A percentile compares a stretch with the other conserved stretches of the same genome.
Conservation (phyloP, 768 basidiomycete species). For the Coprinellus micaceus region DNA sequence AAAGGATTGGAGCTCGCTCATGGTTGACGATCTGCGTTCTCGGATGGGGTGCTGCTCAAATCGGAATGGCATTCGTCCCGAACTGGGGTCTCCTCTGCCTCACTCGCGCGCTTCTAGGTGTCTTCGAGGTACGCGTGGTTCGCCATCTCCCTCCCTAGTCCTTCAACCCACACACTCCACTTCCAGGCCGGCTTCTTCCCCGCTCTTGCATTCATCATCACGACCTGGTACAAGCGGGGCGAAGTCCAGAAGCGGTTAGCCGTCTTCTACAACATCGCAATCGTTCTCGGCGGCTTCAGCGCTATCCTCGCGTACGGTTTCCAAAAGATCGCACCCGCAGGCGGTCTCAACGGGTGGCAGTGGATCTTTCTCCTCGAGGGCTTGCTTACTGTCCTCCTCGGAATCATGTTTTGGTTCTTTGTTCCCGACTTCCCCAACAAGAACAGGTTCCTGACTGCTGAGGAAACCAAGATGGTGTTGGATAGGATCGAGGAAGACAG, state of each 20-base stretch:
- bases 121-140: slow-evolving; percentile 35
- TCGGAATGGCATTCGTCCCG: slow-evolving; percentile 29
- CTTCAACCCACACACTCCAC: no score
- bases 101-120: slow-evolving; percentile 22
- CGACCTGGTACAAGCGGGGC: slow-evolving; percentile 40
- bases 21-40: slow-evolving; percentile 25
- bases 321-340: slow-evolving; percentile 30
- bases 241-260: slow-evolving; percentile 41
- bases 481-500: slow-evolving; percentile 35
- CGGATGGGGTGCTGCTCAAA: slow-evolving; percentile 28
- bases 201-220: slow-evolving; percentile 37
- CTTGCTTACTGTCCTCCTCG: slow-evolving; percentile 28
- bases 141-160: no score
- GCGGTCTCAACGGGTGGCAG: slow-evolving; percentile 30
- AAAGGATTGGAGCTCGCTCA: slow-evolving; percentile 25
- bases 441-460: slow-evolving; percentile 31
- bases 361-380: slow-evolving; percentile 38
- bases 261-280: slow-evolving; percentile 29
- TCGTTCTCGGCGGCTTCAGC: slow-evolving; percentile 28
- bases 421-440: slow-evolving; percentile 35
- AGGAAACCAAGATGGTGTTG: slow-evolving; percentile 33
- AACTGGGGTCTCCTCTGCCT: slow-evolving; percentile 23
- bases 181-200: slow-evolving; percentile 40
- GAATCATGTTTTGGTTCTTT: slow-evolving; percentile 27
- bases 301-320: slow-evolving; percentile 28